Base-by-base conservation (phyloP, 371 early-diverging fungal species). In the Mucor circinelloides region DNA sequence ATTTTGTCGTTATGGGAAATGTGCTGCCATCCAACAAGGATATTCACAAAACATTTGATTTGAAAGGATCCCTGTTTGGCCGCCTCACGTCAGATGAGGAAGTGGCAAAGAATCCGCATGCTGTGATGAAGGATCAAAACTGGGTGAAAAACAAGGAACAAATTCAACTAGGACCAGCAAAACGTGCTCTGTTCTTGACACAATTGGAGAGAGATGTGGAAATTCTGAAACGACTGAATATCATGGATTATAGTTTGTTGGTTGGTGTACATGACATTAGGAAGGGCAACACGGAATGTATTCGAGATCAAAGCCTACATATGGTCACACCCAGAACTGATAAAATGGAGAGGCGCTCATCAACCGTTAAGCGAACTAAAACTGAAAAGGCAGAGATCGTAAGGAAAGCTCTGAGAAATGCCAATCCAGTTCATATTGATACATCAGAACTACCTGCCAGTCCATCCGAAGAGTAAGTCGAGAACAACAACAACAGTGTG, bases 1-100 rank as follows among this genome's bases (percentile, higher is more conserved):
- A 98, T 76, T 99, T 99, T 81, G 94, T 99, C 13, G 97, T 99
- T 36, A 99, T 99, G 99, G 96, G 94, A 62, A 99, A 99, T 72
- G 94, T 98, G 17, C 92, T 97, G 75, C 98, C 99, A 4, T 90
- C 97, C 13, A 93, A 95, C 84, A 92, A 94, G 73, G 97, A 98
- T 78, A 95, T 99, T 38, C 98, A 99, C 72, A 93, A 94, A 72
- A 92, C 91, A 28, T 99, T 92, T 69, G 99, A 99, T 76, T 78
- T 99, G 36, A 99, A 99, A 83, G 96, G 99, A 0, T 97, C 98
- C 0, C 89, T 91, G 13, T 82, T 95, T 58, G 99, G 98, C 13
- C 89, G 99, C 46, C 79, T 86, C 36, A 87, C 91, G 52, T 87
- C 88, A 36, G 86, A 87, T 31, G 91, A 93, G 57, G 95, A 94